Conservation (phyloP, 768 basidiomycete genomes). For the Psilocybe azurescens region DNA sequence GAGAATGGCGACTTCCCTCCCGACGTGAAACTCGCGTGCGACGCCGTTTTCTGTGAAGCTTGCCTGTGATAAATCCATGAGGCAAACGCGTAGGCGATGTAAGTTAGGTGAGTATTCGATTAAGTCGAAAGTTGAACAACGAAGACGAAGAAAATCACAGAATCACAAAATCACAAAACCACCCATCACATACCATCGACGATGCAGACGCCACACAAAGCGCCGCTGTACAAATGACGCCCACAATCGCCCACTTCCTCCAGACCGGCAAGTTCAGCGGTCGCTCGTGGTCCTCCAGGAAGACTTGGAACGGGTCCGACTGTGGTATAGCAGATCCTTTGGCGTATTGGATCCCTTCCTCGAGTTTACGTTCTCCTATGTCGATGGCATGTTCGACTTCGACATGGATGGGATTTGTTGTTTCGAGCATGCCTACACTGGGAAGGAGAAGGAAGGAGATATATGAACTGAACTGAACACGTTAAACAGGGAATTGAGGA, state of each 20-base stretch:
- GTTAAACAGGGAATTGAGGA: too few species aligned
- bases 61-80: slow-evolving; percentile 40
- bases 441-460: too few species aligned
- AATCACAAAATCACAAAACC: background rate
- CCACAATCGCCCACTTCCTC: background rate
- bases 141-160: background rate
- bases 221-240: background rate
- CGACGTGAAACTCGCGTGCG: slow-evolving; percentile 51
- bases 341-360: too few species aligned
- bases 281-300: background rate
- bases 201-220: background rate
- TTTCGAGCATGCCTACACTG: too few species aligned
- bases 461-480: too few species aligned
- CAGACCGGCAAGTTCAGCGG: background rate
- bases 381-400: too few species aligned
- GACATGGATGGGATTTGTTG: too few species aligned
- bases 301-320: background rate
- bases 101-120: too few species aligned
- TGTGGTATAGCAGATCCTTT: too few species aligned
- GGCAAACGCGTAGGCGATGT: too few species aligned
- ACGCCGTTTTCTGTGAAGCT: slow-evolving; percentile 68
- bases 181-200: background rate
- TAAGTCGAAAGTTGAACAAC: too few species aligned
- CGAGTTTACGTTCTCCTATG: too few species aligned
- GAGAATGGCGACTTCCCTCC: slow-evolving; percentile 51